phyloP scores from a whole-genome alignment of 2,329 filamentous ascomycete species.

The Penicillium sp. region DNA sequence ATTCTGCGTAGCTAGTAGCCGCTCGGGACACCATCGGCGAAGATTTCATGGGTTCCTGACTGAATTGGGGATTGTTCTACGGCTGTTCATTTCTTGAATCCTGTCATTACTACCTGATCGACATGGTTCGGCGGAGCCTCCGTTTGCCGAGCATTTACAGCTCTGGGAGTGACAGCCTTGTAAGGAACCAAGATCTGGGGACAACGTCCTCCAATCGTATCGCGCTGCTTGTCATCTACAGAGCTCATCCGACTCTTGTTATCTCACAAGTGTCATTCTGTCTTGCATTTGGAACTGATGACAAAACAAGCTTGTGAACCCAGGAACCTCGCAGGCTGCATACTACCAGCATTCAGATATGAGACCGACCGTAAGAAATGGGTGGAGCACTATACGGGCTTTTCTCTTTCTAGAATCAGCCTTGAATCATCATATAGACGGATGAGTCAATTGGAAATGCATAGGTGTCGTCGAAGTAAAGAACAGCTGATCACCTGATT shows the following conservation, averaged over 20 bases:
- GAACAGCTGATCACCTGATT: slow-evolving; percentile 11
- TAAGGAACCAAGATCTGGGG: not conserved
- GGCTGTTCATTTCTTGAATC: not conserved
- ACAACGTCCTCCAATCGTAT: not conserved
- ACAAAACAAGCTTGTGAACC: not conserved
- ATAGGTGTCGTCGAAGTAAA: not conserved
- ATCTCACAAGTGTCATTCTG: not conserved
- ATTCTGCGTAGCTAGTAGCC: not conserved
- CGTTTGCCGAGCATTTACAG: not conserved
- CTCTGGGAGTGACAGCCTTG: not conserved
- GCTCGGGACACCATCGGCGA: not conserved
- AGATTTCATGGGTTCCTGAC: not conserved
- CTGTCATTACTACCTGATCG: not conserved
- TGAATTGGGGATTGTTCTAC: not conserved
- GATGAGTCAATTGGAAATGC: not conserved
- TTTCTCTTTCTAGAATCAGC: not conserved
- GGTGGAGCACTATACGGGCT: not conserved
- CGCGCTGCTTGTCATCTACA: not conserved
- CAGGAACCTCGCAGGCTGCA: not conserved
- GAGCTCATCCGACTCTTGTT: not conserved
- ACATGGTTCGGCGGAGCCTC: not conserved
- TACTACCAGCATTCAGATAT: not conserved
- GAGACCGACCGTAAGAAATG: not conserved
- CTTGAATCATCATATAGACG: no score
- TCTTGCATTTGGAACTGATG: not conserved